Base-by-base conservation (phyloP, 139 green algal genomes). In the Chlamydomonas eustigma region DNA sequence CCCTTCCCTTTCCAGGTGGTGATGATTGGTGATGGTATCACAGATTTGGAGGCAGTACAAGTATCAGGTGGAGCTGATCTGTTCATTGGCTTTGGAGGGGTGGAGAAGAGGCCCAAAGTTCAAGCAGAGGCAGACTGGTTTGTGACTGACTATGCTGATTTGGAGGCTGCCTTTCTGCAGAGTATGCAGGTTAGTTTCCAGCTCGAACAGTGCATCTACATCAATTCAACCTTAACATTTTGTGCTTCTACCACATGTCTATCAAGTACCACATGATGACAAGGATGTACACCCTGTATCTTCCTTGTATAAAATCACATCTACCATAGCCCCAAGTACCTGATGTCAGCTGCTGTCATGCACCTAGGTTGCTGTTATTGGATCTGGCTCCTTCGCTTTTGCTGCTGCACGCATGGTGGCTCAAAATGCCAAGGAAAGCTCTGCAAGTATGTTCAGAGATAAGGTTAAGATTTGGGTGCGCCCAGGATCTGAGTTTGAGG, bases 1-100 rank as follows among this genome's bases (percentile, higher is more conserved):
- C n/a, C n/a, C n/a, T n/a, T n/a, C n/a, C n/a, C n/a, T n/a, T n/a
- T 30, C 5, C 28, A 66, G 8, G 25, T 91, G 28, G 85, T 94
- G 52, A 93, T 93, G 90, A 85, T 93, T n/a, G 88, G 78, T 37
- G 88, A 92, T 44, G 88, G 88, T 68, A 89, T 92, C 79, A 92
- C 86, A 0, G 88, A 91, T 70, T 71, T 92, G 44, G 85, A 90
- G 78, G 88, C 88, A n/a, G 87, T 89, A 51, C 68, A 75, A 38
- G 79, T 76, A 51, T 81, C 78, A 0, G 85, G 83, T 31, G 89
- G 84, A n/a, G 89, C 89, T 1, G 89, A 93, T 77, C 64, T 89
- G 52, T 93, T 93, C 77, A 84, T 93, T 33, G 89, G 87, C 6
- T 36, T 38, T 39, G 30, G 75, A 22, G 76, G 67, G 24, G 82